phyloP scores from a whole-genome alignment of 352 stramenopile species.

The Globisporangium heterothallicum region DNA sequence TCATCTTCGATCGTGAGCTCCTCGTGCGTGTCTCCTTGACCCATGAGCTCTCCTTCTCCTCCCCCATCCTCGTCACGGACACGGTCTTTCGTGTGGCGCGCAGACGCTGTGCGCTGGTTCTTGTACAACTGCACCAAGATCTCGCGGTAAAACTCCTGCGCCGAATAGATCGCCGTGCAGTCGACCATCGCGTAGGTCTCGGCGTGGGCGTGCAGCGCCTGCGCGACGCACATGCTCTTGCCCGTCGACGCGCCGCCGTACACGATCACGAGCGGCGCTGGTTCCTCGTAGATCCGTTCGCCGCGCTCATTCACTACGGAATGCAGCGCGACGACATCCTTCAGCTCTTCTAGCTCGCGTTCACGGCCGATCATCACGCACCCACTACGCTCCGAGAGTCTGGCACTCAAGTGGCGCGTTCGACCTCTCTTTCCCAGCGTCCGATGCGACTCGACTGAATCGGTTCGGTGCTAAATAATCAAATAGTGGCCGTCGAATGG shows the following conservation, averaged over 20 bases:
- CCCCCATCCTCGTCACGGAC: background rate
- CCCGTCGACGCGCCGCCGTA: conserved; percentile 74
- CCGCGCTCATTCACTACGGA: background rate
- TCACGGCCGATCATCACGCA: conserved; percentile 56
- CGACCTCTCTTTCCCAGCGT: no score
- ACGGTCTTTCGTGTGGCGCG: background rate
- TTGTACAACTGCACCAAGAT: conserved; percentile 55
- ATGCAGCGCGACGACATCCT: conserved; percentile 36
- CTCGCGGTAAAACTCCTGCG: conserved; percentile 68
- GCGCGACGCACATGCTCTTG: conserved; percentile 58
- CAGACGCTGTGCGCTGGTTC: conserved; percentile 1
- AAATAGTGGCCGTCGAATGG: no score
- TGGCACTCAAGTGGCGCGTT: no score
- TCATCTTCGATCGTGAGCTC: conserved; percentile 7
- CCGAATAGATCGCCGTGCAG: conserved; percentile 60
- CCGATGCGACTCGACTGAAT: no score
- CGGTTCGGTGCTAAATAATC: no score
- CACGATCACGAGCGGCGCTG: conserved; percentile 56
- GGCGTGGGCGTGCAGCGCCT: conserved; percentile 27
- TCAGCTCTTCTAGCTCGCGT: conserved; percentile 43
- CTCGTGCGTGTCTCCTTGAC: background rate
- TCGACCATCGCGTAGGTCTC: conserved; percentile 52
- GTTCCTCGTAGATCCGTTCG: conserved; percentile 28
- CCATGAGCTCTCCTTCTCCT: background rate
- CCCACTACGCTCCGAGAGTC: no score